These are phyloP conservation scores for Suillus paluster DNA, from an alignment of 768 basidiomycete genomes.

Conservation along the genomic window DNA sequence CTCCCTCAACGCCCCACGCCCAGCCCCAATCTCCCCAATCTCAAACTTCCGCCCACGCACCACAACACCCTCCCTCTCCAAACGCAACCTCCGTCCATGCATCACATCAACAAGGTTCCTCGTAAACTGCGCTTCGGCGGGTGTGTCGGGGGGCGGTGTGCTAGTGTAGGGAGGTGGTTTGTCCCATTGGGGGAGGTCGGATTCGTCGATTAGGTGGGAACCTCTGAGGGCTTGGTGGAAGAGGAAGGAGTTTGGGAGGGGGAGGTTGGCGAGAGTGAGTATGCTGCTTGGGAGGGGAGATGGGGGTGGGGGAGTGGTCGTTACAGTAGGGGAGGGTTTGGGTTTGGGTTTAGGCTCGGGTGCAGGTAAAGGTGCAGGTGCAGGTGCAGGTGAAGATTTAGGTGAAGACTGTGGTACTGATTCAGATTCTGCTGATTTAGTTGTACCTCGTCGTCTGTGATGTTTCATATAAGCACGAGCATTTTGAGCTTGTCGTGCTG, in stretches of 20 bases:
- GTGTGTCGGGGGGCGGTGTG: neutral
- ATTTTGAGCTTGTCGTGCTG: too few relatives aligned
- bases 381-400: too few relatives aligned
- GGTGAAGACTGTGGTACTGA: too few relatives aligned
- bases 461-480: too few relatives aligned
- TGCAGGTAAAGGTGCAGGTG: too few relatives aligned
- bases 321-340: too few relatives aligned
- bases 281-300: neutral
- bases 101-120: slow-evolving; percentile 7
- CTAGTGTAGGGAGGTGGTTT: slow-evolving; percentile 2
- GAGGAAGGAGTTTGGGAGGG: slow-evolving; percentile 7
- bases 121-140: slow-evolving; percentile 3
- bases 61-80: neutral
- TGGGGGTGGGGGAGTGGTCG: too few relatives aligned
- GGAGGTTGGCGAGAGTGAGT: neutral
- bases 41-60: neutral
- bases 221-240: slow-evolving; percentile 1
- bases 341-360: too few relatives aligned
- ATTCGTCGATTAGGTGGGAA: slow-evolving; percentile 5
- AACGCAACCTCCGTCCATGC: neutral
- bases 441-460: too few relatives aligned
- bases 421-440: too few relatives aligned
- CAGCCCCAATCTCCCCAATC: too few relatives aligned
- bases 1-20: neutral
- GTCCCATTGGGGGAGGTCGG: slow-evolving; percentile 7